Base-by-base conservation (phyloP, 495 filamentous ascomycete species). In the Hypoxylon lienhwacheense region DNA sequence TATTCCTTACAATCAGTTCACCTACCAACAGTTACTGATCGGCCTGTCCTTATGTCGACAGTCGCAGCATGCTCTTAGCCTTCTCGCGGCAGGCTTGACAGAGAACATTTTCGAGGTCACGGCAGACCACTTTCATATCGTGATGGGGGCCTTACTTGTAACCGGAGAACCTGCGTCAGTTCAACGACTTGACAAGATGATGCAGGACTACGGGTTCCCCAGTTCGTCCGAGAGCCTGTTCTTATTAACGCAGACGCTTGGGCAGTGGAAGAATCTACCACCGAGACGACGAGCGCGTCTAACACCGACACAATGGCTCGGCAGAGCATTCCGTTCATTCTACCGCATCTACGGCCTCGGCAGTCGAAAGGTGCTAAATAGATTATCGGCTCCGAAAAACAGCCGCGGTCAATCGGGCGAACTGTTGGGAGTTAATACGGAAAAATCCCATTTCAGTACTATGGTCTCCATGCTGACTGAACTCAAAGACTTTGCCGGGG, bases 1-100 rank as follows among this genome's bases (percentile, higher is more conserved):
- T 0, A 64, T 96, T 19, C 69, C 70, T n/a, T 80, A 83, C 44
- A 79, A 95, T 67, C 71, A 71, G 11, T 78, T 81, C 63, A 92
- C 92, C 5, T 92, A 91, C 67, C 80, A 77, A 22, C 80, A 85
- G 50, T 69, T 95, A 25, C 85, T 97, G 68, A 77, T 85, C 39
- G 80, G 80, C n/a, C 72, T 95, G 20, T 73, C 77, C 5, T 64
- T 86, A 44, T 69, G 79, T 43, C 71, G 77, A 5, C 81, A 85
- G 61, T 76, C 87, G 7, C 76, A 83, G 42, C 77, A 79, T 53
- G 93, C 91, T 2, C 75, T 80, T 20, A 73, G 73, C 34, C 83
- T 93, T 29, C 72, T 97, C 21, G 67, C 73, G 16, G 67, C 71
- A 0, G 77, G 86, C 15, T 76, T 91, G 60, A 77, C 72, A 50